These are phyloP conservation scores for Rosa multiflora DNA, from an alignment of 306 rosid genomes.

Conservation along the genomic window DNA sequence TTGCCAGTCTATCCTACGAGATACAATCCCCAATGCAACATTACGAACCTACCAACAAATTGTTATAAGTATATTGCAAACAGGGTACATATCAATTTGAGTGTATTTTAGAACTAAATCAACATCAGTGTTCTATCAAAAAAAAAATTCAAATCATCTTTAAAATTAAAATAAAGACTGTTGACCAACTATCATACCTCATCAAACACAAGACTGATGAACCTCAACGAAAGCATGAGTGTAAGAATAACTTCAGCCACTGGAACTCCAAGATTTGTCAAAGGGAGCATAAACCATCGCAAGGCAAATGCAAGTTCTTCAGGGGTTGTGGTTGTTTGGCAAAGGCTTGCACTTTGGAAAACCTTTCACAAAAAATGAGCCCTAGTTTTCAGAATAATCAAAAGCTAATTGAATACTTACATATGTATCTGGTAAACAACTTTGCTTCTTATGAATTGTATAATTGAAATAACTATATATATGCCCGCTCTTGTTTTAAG, in stretches of 20 bases:
- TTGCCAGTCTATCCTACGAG: slow-evolving; percentile 90
- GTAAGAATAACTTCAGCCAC: slow-evolving; percentile 91
- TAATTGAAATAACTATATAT: too few species aligned
- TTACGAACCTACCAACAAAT: slow-evolving; percentile 72
- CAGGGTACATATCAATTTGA: not conserved
- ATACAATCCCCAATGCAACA: slow-evolving; percentile 85
- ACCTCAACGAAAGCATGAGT: slow-evolving; percentile 88
- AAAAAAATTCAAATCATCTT: not conserved
- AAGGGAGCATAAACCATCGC: slow-evolving; percentile 92
- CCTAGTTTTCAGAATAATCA: slow-evolving; percentile 28
- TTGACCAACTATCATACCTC: slow-evolving; percentile 56
- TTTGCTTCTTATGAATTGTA: not conserved
- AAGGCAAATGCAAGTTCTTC: slow-evolving; percentile 90
- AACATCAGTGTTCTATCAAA: not conserved
- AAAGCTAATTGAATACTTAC: not conserved
- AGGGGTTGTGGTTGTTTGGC: slow-evolving; percentile 89
- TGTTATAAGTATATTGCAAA: slow-evolving; percentile 12
- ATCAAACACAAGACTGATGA: slow-evolving; percentile 85
- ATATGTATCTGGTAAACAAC: not conserved
- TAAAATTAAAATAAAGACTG: not conserved
- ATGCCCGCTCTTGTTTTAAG: too few species aligned
- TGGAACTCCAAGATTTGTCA: slow-evolving; percentile 72
- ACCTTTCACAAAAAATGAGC: slow-evolving; percentile 54
- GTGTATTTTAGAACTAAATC: not conserved
- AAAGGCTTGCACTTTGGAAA: slow-evolving; percentile 98